Percentiles rank a stretch among this genome's conserved stretches.
Evolutionary conservation across 495 filamentous ascomycete genomes (phyloP).

Genomic region (Aspergillus steynii): DNA sequence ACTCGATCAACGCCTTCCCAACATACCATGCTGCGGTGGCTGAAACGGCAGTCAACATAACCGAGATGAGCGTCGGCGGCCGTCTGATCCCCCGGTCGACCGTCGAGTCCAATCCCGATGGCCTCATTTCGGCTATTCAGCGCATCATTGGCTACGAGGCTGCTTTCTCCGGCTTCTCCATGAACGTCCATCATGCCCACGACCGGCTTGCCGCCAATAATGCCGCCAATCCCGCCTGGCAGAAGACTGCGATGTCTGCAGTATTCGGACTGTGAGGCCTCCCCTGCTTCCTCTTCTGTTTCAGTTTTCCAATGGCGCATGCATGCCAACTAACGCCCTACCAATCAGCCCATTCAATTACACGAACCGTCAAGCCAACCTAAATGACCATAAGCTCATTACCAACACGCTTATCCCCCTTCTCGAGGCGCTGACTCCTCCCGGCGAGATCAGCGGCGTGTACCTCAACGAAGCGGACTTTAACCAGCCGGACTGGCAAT

Average conservation of each 20-base stretch:
- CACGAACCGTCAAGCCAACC: no score
- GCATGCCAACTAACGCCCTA: no score
- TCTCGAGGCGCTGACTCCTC: conserved; percentile 8
- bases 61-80: conserved; percentile 50
- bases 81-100: conserved; percentile 53
- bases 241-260: conserved; percentile 8
- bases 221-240: conserved; percentile 46
- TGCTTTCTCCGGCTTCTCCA: background rate
- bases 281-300: no score
- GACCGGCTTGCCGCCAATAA: conserved; percentile 36
- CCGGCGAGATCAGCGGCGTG: background rate
- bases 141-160: background rate
- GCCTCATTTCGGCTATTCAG: conserved; percentile 1
- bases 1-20: background rate
- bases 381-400: conserved; percentile 4
- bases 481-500: conserved; percentile 56
- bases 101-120: conserved; percentile 29
- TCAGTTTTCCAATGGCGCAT: no score
- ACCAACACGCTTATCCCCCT: conserved; percentile 16
- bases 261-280: no score
- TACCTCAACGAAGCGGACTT: conserved; percentile 38
- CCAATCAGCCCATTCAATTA: no score
- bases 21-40: background rate
- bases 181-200: conserved; percentile 16
- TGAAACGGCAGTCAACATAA: conserved; percentile 25